A percentile compares a stretch with the other conserved stretches of the same genome.
Conservation (phyloP, 345 rosid genomes). For the Nasturtium officinale region DNA sequence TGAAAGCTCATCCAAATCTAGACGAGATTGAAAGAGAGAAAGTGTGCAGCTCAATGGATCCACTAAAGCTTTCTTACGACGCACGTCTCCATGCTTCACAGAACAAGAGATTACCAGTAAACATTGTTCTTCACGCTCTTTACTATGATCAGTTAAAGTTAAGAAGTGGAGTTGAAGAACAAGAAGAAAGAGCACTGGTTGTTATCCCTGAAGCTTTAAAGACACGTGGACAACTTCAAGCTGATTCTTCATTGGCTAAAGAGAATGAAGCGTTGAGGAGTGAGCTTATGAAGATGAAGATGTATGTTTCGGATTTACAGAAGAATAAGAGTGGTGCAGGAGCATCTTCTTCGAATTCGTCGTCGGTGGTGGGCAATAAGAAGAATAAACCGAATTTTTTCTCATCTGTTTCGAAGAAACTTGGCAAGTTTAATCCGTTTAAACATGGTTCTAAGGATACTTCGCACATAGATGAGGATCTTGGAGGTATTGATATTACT, state of each 20-base stretch:
- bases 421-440: conserved; percentile 90
- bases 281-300: conserved; percentile 90
- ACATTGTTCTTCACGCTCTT: conserved; percentile 80
- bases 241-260: conserved; percentile 65
- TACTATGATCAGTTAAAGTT: conserved; percentile 90
- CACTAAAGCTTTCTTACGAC: conserved; percentile 78
- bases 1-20: conserved; percentile 88
- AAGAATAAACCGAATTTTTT: conserved; percentile 48
- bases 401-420: conserved; percentile 83
- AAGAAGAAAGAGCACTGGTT: conserved; percentile 28
- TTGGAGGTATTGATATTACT: conserved; percentile 54
- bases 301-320: conserved; percentile 58
- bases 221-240: conserved; percentile 62
- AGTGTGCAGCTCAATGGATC: conserved; percentile 86
- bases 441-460: conserved; percentile 86
- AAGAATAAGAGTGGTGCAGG: conserved; percentile 46
- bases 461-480: conserved; percentile 58
- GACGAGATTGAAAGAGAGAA: conserved; percentile 95
- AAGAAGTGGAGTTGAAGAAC: conserved; percentile 59
- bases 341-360: conserved; percentile 42
- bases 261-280: conserved; percentile 84
- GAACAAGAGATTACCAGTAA: conserved; percentile 90
- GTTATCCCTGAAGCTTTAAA: conserved; percentile 46
- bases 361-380: conserved; percentile 40
- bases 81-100: conserved; percentile 97